phyloP scores from a whole-genome alignment of 2,329 filamentous ascomycete genomes.

The Cordyceps fumosorosea region DNA sequence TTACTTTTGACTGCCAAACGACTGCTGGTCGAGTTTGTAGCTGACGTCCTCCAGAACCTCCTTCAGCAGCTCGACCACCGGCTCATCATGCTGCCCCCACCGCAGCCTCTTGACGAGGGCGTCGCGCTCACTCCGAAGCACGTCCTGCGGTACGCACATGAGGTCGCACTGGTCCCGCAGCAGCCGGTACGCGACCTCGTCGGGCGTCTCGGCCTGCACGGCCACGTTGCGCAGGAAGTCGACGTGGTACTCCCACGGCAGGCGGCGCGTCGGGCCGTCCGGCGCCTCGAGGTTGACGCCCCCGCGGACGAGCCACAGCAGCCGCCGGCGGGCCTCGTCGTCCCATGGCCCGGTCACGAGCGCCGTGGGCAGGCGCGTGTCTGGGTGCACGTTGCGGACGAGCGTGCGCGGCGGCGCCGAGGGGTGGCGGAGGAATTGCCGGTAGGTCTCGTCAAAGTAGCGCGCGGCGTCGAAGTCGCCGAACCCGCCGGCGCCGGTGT shows the following conservation, averaged over 20 bases:
- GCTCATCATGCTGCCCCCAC: constrained; percentile 24
- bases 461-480: constrained; percentile 24
- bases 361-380: constrained; percentile 31
- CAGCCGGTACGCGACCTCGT: constrained; percentile 25
- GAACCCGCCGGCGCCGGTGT: constrained; percentile 17
- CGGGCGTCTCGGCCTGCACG: constrained; percentile 23
- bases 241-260: constrained; percentile 36
- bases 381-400: constrained; percentile 31
- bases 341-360: constrained; percentile 38
- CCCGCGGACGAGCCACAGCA: constrained; percentile 40
- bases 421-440: neutral
- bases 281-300: constrained; percentile 27
- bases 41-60: constrained; percentile 14
- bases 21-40: neutral
- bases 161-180: constrained; percentile 25
- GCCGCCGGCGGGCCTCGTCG: constrained; percentile 30
- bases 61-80: constrained; percentile 21
- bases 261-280: constrained; percentile 17
- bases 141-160: constrained; percentile 23
- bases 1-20: neutral
- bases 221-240: constrained; percentile 31
- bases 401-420: neutral
- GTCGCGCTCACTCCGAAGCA: constrained; percentile 21
- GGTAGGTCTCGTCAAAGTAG: neutral
- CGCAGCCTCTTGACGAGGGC: constrained; percentile 23